Base-by-base conservation (phyloP, 805 yeast species). In the Saccharomycopsis sp. region DNA sequence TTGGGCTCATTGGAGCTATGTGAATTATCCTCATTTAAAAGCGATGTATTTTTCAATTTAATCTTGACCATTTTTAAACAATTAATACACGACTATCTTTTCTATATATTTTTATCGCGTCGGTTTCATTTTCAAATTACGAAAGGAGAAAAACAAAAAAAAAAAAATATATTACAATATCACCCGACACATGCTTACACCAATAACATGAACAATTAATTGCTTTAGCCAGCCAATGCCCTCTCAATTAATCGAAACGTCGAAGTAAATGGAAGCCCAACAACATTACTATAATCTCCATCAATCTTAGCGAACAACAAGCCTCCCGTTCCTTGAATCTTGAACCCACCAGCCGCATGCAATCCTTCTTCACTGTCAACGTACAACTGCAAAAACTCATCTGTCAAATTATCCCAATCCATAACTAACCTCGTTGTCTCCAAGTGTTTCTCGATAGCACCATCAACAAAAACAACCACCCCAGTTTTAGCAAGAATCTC, bases 301-400 rank as follows among this genome's bases (percentile, higher is more conserved):
- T 70, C 68, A 9, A 88, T 72, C 13, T 64, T 62, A 17, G 68
- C 61, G 52, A 93, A 75, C 51, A 90, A 63, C 29, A 80, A 56
- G 1, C 83, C 78, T 1, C 94, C 93, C 7, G 60, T 58, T 0
- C 81, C 85, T 62, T 90, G 97, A 48, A 83, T 79, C 54, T 79
- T 79, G 64, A 85, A 89, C 1, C 98, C 98, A 4, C 97, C 98
- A 2, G 97, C 96, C 1, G 85, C 97, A 39, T 72, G 72, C 5
- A 69, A 45, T 1, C 93, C 97, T 59, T 90, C 97, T 19, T 72
- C 81, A 2, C 79, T 64, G 2, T 70, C 70, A 8, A 84, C 81
- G 59, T 90, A 90, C 13, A 68, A 65, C 21, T 71, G 56, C 3
- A 90, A 56, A 32, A 80, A 66, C n/a, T 68, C 75, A 52, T 76